Percentiles rank a stretch among this genome's conserved stretches.
These are phyloP conservation scores for Phycomyces blakesleeanus DNA, from an alignment of 192 early-diverging fungal genomes.

Conservation along the genomic window DNA sequence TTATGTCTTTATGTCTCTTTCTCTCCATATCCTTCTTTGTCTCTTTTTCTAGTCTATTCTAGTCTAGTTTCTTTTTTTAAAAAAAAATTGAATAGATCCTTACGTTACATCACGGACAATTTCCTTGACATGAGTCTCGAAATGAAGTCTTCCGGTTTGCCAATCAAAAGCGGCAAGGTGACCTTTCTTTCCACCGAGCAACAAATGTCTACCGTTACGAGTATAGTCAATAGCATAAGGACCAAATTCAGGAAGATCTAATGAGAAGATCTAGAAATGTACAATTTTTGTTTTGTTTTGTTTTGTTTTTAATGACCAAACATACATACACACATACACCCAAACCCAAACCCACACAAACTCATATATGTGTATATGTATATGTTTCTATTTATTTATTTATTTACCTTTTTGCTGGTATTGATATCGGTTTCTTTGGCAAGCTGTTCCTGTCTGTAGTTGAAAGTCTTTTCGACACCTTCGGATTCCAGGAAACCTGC, in stretches of 20 bases:
- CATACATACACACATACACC: too few species aligned
- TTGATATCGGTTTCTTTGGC: conserved; percentile 67
- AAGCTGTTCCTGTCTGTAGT: conserved; percentile 70
- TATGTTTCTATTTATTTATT: neutral
- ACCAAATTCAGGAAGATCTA: conserved; percentile 76
- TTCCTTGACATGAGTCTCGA: conserved; percentile 85
- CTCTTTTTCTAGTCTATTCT: too few species aligned
- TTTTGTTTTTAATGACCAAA: too few species aligned
- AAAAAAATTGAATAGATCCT: conserved; percentile 16
- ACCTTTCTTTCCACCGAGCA: conserved; percentile 78
- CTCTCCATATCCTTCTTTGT: too few species aligned
- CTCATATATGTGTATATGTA: too few species aligned
- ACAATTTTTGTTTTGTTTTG: neutral
- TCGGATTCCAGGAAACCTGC: conserved; percentile 86
- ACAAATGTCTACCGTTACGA: conserved; percentile 71
- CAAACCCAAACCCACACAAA: too few species aligned
- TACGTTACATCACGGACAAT: conserved; percentile 84
- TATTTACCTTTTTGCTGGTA: conserved; percentile 59
- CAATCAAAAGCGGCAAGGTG: conserved; percentile 93
- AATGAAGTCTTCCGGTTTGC: conserved; percentile 69
- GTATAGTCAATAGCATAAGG: conserved; percentile 91
- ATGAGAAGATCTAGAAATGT: conserved; percentile 62
- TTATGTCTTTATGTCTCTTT: too few species aligned
- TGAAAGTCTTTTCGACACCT: conserved; percentile 85
- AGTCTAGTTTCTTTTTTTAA: neutral